A percentile compares a stretch with the other conserved stretches of the same genome.
Evolutionary conservation across 225 moss, liverwort and hornwort genomes (phyloP).

Genomic region (Pseudisothecium myosuroides): DNA sequence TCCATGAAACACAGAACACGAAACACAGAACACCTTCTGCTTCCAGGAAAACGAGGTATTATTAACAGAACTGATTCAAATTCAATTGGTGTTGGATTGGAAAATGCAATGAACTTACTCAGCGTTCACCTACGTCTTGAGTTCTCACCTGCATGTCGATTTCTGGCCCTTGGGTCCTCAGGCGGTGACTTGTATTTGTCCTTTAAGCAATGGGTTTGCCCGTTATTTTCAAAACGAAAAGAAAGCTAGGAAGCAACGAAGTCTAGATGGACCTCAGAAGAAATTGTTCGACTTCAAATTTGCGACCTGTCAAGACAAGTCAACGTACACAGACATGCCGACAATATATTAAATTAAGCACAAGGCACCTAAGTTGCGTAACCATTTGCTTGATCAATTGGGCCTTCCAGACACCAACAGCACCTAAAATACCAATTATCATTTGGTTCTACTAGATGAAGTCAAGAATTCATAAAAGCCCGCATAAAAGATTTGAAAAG

Average conservation of each 20-base stretch:
- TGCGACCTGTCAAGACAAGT: not conserved
- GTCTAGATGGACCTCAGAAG: not conserved
- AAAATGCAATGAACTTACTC: not conserved
- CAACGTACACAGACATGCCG: not conserved
- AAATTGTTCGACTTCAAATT: not conserved
- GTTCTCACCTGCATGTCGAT: not conserved
- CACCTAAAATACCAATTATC: not conserved
- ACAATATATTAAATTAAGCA: not conserved
- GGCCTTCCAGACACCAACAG: not conserved
- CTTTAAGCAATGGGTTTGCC: no score
- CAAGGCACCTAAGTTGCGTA: not conserved
- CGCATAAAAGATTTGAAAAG: not conserved
- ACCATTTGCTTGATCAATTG: not conserved
- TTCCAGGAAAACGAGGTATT: not conserved
- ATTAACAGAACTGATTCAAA: not conserved
- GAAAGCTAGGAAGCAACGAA: no score
- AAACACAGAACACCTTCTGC: not conserved
- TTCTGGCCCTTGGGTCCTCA: not conserved
- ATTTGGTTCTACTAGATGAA: not conserved
- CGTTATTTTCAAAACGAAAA: no score
- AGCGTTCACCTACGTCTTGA: not conserved
- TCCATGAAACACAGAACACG: not conserved
- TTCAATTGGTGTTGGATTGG: not conserved
- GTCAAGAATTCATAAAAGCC: not conserved
- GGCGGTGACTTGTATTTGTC: not conserved